Conservation (phyloP, 352 stramenopile species). For the Pythium periplocum region DNA sequence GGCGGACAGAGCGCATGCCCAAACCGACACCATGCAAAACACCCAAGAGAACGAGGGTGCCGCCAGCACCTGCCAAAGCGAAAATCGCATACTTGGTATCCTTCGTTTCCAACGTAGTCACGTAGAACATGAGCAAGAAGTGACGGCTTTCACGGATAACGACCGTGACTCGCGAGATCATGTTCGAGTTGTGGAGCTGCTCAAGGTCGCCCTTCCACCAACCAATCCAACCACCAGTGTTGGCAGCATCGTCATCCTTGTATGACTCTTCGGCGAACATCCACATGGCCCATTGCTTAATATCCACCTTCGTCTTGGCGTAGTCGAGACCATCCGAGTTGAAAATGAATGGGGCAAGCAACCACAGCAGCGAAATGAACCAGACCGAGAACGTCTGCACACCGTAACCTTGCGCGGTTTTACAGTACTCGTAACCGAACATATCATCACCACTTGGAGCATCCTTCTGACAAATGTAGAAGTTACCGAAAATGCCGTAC, state of each 20-base stretch:
- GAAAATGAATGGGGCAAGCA: conserved; percentile 70
- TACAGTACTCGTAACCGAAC: conserved; percentile 53
- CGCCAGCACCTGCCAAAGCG: conserved; percentile 39
- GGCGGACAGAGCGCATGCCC: conserved; percentile 37
- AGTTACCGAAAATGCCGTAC: conserved; percentile 62
- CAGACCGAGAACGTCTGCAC: conserved; percentile 78
- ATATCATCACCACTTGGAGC: conserved; percentile 39
- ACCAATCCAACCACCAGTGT: conserved; percentile 65
- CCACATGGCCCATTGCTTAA: conserved; percentile 54
- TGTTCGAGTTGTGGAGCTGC: conserved; percentile 56
- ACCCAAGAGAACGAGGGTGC: conserved; percentile 43
- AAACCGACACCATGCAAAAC: conserved; percentile 36
- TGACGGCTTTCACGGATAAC: conserved; percentile 65
- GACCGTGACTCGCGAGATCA: conserved; percentile 66
- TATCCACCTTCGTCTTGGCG: conserved; percentile 70
- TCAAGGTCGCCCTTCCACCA: conserved; percentile 71
- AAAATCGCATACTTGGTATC: conserved; percentile 47
- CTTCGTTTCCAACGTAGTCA: conserved; percentile 42
- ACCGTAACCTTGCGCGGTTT: conserved; percentile 63
- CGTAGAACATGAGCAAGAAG: conserved; percentile 75
- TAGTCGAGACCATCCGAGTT: conserved; percentile 76
- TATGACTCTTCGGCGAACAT: conserved; percentile 65
- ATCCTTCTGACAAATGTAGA: conserved; percentile 55
- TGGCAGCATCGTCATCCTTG: conserved; percentile 53
- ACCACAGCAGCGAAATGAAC: conserved; percentile 72